A percentile compares a stretch with the other conserved stretches of the same genome.
phyloP scores from a whole-genome alignment of 768 basidiomycete species.

The Phlegmacium glaucopus region DNA sequence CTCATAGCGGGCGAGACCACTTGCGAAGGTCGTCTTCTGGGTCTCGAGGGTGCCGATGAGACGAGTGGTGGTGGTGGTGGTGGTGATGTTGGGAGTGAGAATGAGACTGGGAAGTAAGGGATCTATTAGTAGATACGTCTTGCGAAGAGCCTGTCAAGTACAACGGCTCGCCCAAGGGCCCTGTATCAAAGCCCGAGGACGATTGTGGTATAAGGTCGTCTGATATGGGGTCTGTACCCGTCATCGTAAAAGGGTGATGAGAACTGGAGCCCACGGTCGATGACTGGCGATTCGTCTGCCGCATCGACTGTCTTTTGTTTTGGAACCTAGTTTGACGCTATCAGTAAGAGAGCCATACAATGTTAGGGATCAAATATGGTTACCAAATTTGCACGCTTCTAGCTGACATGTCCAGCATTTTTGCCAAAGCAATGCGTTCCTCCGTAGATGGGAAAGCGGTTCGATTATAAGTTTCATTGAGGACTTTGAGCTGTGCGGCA shows the following conservation, averaged over 20 bases:
- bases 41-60: conserved; percentile 44
- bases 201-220: conserved; percentile 35
- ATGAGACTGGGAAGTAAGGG: conserved; percentile 29
- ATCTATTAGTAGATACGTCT: conserved; percentile 30
- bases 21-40: conserved; percentile 43
- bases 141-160: conserved; percentile 39
- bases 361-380: conserved; percentile 15
- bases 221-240: conserved; percentile 31
- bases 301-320: conserved; percentile 82
- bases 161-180: conserved; percentile 18
- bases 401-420: conserved; percentile 77
- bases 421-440: conserved; percentile 75
- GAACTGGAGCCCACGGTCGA: conserved; percentile 39
- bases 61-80: conserved; percentile 27
- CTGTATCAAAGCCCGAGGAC: conserved; percentile 26
- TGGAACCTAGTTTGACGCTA: conserved; percentile 60
- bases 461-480: conserved; percentile 76
- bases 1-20: conserved; percentile 49
- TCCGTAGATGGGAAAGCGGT: conserved; percentile 89
- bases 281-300: conserved; percentile 70
- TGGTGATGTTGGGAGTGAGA: conserved; percentile 17
- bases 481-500: conserved; percentile 71
- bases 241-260: conserved; percentile 48
- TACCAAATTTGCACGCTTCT: conserved; percentile 88
- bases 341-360: conserved; percentile 16